Conservation (phyloP, 208 protist species). For the Leishmania braziliensis region DNA sequence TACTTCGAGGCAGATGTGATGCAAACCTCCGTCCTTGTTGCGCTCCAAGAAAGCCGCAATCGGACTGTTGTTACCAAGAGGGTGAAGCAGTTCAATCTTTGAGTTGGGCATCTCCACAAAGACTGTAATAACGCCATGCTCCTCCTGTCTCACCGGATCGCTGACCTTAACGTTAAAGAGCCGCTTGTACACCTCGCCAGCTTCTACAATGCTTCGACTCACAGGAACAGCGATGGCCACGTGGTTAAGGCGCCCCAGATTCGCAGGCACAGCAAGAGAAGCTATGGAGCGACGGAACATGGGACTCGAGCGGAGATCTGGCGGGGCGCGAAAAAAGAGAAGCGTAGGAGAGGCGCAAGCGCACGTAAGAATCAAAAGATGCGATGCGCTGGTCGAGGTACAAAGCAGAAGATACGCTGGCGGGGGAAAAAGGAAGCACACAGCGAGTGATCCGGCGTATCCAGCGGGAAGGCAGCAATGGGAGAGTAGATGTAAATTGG, state of each 20-base stretch:
- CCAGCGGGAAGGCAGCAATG: not conserved
- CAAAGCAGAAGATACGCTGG: not conserved
- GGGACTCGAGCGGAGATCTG: not conserved
- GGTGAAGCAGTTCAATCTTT: slow-evolving; percentile 93
- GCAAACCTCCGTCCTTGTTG: slow-evolving; percentile 92
- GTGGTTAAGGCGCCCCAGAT: slow-evolving; percentile 92
- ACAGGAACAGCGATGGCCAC: slow-evolving; percentile 94
- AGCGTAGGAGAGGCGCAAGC: not conserved
- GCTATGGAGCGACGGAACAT: slow-evolving; percentile 34
- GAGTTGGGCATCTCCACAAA: slow-evolving; percentile 92
- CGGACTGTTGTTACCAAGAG: slow-evolving; percentile 86
- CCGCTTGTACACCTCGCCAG: slow-evolving; percentile 73
- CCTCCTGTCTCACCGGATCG: slow-evolving; percentile 68
- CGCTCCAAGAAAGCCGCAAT: slow-evolving; percentile 91
- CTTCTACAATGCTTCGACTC: slow-evolving; percentile 48
- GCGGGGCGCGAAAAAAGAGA: too few relatives aligned
- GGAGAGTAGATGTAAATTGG: not conserved
- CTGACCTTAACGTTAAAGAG: slow-evolving; percentile 82
- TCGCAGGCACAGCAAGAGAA: slow-evolving; percentile 19
- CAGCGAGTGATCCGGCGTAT: too few relatives aligned
- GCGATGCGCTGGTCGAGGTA: not conserved
- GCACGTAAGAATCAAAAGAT: not conserved
- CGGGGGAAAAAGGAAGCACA: not conserved
- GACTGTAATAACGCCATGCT: slow-evolving; percentile 94
- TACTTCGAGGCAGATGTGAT: slow-evolving; percentile 95